Evolutionary conservation across 2,329 filamentous ascomycete species (phyloP).

Genomic region (Fusarium continuum): DNA sequence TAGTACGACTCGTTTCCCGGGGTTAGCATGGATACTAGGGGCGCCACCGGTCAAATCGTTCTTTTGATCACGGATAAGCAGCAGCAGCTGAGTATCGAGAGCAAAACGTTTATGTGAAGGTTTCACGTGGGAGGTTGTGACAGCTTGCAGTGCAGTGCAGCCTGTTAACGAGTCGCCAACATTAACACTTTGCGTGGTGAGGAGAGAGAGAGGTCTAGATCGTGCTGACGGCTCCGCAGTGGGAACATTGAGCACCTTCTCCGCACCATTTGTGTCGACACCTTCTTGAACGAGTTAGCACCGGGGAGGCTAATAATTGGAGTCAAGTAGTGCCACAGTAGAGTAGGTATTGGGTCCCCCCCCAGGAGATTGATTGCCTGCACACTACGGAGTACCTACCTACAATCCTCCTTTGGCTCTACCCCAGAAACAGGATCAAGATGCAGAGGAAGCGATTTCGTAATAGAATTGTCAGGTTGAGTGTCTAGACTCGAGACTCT

Average conservation of each 20-base stretch:
- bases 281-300: slow-evolving; percentile 29
- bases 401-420: slow-evolving; percentile 7
- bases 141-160: too few species aligned
- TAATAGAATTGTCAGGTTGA: slow-evolving; percentile 27
- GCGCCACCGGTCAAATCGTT: slow-evolving; percentile 24
- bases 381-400: too few species aligned
- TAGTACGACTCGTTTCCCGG: slow-evolving; percentile 16
- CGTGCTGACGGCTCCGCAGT: slow-evolving; percentile 30
- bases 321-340: too few species aligned
- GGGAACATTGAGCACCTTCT: slow-evolving; percentile 24
- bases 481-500: slow-evolving; percentile 31
- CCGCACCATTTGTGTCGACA: slow-evolving; percentile 27
- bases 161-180: not conserved
- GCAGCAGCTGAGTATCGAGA: not conserved
- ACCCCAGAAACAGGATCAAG: slow-evolving; percentile 27
- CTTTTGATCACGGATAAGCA: not conserved
- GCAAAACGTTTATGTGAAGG: slow-evolving; percentile 15
- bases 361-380: too few species aligned
- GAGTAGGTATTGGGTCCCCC: too few species aligned
- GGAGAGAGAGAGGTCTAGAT: slow-evolving; percentile 30
- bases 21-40: slow-evolving; percentile 21
- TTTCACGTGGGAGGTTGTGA: slow-evolving; percentile 12
- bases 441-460: slow-evolving; percentile 31
- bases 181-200: slow-evolving; percentile 3
- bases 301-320: slow-evolving; percentile 34